phyloP scores from a whole-genome alignment of 352 stramenopile genomes.

The Pythium utonaiense region DNA sequence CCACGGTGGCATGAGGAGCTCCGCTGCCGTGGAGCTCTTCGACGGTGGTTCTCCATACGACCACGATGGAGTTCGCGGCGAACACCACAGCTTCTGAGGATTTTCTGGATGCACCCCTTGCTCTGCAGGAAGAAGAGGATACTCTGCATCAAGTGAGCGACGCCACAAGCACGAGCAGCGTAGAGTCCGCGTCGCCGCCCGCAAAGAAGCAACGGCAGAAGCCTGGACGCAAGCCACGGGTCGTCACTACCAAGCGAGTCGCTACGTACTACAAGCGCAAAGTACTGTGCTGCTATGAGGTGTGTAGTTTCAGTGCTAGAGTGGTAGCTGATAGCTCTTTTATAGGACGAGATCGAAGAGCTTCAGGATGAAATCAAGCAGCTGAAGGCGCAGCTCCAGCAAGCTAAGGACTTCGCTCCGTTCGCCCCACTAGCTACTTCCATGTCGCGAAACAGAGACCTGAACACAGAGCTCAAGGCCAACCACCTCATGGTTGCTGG shows the following conservation, averaged over 20 bases:
- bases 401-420: neutral
- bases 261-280: constrained; percentile 3
- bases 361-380: constrained; percentile 2
- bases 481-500: neutral
- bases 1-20: too few species aligned
- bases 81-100: too few species aligned
- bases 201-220: neutral
- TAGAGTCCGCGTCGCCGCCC: neutral
- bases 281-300: neutral
- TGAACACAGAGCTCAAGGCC: neutral
- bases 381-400: neutral
- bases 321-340: neutral
- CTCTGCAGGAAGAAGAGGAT: too few species aligned
- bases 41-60: too few species aligned
- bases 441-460: neutral
- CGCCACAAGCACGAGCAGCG: neutral
- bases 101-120: too few species aligned
- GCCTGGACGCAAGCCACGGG: neutral
- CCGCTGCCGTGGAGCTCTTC: too few species aligned
- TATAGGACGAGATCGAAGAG: constrained; percentile 2
- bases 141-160: too few species aligned
- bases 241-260: neutral
- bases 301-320: neutral
- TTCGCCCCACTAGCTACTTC: neutral
- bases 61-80: too few species aligned